Evolutionary conservation across 345 rosid species (phyloP).

Genomic region (Arabis hirsuta): DNA sequence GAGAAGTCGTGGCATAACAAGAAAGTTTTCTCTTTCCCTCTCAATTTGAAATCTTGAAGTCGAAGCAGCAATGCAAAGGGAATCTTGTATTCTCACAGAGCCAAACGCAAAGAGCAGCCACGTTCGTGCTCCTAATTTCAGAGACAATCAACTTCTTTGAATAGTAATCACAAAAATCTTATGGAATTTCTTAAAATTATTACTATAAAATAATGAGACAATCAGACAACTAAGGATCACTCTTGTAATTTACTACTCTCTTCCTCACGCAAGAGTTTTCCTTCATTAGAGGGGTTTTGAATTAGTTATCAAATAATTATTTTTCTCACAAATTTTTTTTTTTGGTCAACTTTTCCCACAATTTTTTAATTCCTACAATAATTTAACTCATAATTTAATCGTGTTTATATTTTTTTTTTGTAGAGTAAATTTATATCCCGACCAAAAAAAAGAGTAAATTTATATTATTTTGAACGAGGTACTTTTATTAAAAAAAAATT

Average conservation of each 20-base stretch:
- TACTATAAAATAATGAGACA: background rate
- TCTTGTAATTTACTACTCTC: background rate
- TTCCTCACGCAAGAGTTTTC: background rate
- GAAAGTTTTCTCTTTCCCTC: background rate
- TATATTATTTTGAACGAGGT: background rate
- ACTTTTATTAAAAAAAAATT: background rate
- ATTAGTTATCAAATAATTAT: too few relatives aligned
- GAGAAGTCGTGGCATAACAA: slow-evolving; percentile 13
- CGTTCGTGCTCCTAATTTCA: slow-evolving; percentile 33
- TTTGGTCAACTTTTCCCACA: background rate
- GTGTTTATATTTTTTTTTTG: background rate
- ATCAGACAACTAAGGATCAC: background rate
- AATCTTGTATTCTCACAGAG: slow-evolving; percentile 11
- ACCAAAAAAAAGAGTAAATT: too few relatives aligned
- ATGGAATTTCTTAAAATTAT: background rate
- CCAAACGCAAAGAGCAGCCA: slow-evolving; percentile 24
- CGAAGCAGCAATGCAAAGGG: slow-evolving; percentile 8
- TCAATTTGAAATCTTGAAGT: slow-evolving; percentile 2
- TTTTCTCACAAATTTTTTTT: too few relatives aligned
- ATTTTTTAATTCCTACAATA: too few relatives aligned
- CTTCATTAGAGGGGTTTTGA: background rate
- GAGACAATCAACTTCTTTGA: slow-evolving; percentile 24
- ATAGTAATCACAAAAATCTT: slow-evolving; percentile 27
- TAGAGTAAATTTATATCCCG: too few relatives aligned
- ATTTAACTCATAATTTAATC: background rate